phyloP scores from a whole-genome alignment of 78 protist genomes.

The Tieghemostelium lacteum region DNA sequence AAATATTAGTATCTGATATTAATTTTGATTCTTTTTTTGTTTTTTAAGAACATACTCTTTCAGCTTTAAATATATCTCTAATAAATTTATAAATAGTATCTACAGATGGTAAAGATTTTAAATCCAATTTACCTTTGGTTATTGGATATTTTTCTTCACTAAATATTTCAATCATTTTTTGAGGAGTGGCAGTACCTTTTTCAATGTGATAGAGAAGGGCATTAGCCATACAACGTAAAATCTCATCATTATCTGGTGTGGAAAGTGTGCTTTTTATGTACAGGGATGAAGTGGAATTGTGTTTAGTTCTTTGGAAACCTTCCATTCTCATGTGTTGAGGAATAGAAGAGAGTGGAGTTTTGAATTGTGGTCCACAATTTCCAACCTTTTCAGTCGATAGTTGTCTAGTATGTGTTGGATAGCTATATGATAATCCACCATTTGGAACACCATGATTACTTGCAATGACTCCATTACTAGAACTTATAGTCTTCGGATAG shows the following conservation, averaged over 20 bases:
- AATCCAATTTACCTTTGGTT: constrained; percentile 62
- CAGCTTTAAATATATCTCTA: constrained; percentile 77
- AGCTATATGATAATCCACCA: constrained; percentile 1
- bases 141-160: constrained; percentile 81
- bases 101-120: constrained; percentile 60
- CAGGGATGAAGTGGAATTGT: constrained; percentile 67
- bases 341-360: constrained; percentile 58
- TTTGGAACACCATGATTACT: too few relatives aligned
- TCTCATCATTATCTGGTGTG: constrained; percentile 75
- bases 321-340: constrained; percentile 77
- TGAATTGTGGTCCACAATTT: constrained; percentile 61
- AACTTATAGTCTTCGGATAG: constrained; percentile 5
- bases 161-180: constrained; percentile 64
- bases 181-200: constrained; percentile 35
- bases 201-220: constrained; percentile 70
- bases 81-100: constrained; percentile 74
- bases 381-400: constrained; percentile 66
- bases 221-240: constrained; percentile 70
- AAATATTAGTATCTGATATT: background rate
- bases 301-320: constrained; percentile 73
- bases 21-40: background rate
- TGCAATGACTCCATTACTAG: too few relatives aligned
- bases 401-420: constrained; percentile 57
- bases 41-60: constrained; percentile 25
- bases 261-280: constrained; percentile 72